Evolutionary conservation across 2,329 filamentous ascomycete species (phyloP), one percentile per base, ranked within the genome.

Genomic region (Alternaria brassicicola): DNA sequence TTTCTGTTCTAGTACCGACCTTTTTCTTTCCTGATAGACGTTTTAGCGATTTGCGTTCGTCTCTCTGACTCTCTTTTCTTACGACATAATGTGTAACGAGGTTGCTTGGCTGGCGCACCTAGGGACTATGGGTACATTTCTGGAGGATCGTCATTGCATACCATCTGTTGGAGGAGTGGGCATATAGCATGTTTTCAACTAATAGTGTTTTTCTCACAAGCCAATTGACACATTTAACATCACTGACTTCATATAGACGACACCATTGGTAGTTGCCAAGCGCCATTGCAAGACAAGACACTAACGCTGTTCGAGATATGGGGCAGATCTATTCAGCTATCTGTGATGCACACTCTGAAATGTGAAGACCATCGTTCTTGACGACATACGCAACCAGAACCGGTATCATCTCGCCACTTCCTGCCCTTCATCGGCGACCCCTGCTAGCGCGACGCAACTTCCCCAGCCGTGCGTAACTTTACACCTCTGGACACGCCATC

Each of bases 51-150:
- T 39, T 45, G 31, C 39, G 42, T 56, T 33, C 19, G 33, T 21
- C 28, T 33, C 52, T 50, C 26, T 13, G 12, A 9, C 41, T 30
- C 46, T 33, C 30, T 57, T 52, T 48, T 35, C 48, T 61, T 45
- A 52, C 45, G 57, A 60, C 21, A 41, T 52, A 39, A 60, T 57
- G 57, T 49, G 48, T 60, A 47, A 60, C 48, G 53, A 57, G 36
- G 43, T 57, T 30, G 49, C 45, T 46, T 51, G 52, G 33, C 28
- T 46, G 50, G 30, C 33, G 50, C 30, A 45, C 28, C 13, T 42
- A 31, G 35, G 42, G 36, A 57, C 46, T 42, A 15, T 33, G 15
- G 48, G 25, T 26, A 48, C 26, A 26, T n/a, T 41, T 57, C 30
- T 43, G n/a, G 35, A 10, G 25, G 45, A 39, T 25, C 31, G 28